These are phyloP conservation scores for Nakazawaea laoshanensis DNA, from an alignment of 805 yeast species.

Conservation along the genomic window DNA sequence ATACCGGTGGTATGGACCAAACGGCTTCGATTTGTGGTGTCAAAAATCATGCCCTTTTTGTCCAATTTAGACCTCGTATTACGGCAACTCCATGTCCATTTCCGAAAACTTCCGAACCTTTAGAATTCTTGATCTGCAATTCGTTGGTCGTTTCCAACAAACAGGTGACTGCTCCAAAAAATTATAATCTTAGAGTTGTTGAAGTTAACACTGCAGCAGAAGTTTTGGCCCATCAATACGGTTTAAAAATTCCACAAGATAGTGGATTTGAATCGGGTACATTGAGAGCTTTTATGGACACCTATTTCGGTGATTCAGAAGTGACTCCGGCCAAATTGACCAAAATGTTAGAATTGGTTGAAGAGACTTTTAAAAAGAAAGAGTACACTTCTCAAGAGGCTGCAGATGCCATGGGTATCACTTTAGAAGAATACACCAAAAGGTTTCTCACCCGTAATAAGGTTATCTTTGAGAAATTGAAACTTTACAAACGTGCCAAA, in stretches of 20 bases:
- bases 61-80: conserved; percentile 53
- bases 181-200: conserved; percentile 64
- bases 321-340: conserved; percentile 31
- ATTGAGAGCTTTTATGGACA: conserved; percentile 55
- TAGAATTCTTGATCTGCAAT: conserved; percentile 55
- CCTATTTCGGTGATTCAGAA: conserved; percentile 28
- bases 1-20: conserved; percentile 78
- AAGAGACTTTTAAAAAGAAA: conserved; percentile 27
- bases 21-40: conserved; percentile 64
- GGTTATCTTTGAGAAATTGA: conserved; percentile 47
- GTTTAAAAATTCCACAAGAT: conserved; percentile 32
- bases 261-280: conserved; percentile 52
- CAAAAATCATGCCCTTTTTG: conserved; percentile 45
- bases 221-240: conserved; percentile 40
- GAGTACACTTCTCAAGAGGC: conserved; percentile 47
- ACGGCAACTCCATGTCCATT: conserved; percentile 45
- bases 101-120: conserved; percentile 34
- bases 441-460: conserved; percentile 44
- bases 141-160: conserved; percentile 56
- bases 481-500: conserved; percentile 47
- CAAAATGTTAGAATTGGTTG: conserved; percentile 34
- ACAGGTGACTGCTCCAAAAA: conserved; percentile 59
- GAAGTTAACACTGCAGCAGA: conserved; percentile 66
- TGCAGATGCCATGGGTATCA: conserved; percentile 30
- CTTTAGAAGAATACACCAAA: conserved; percentile 32